Percentiles rank a stretch among this genome's conserved stretches.
Conservation (phyloP, 2,329 filamentous ascomycete species). For the Fusarium siculi region DNA sequence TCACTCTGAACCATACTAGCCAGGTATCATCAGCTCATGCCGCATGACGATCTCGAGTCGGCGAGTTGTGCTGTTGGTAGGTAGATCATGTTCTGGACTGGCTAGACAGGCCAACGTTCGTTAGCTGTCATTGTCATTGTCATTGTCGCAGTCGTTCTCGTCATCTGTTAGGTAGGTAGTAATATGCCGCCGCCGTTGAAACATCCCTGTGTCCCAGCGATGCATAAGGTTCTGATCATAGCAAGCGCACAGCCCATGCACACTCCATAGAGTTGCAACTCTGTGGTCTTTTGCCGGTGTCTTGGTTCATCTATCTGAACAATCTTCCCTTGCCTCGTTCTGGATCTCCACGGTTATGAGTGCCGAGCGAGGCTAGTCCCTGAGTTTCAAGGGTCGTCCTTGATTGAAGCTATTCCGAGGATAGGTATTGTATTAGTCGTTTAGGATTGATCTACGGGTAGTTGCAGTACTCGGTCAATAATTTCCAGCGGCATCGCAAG, state of each 20-base stretch:
- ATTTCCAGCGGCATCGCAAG: neutral
- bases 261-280: conserved; percentile 27
- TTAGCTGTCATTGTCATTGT: neutral
- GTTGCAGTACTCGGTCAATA: neutral
- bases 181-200: conserved; percentile 4
- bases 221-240: conserved; percentile 32
- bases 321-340: neutral
- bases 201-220: conserved; percentile 24
- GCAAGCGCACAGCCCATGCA: conserved; percentile 18
- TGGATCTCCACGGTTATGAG: neutral
- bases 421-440: neutral
- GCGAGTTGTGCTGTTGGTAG: neutral
- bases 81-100: neutral
- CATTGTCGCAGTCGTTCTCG: neutral
- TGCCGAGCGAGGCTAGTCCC: conserved; percentile 8
- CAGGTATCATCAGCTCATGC: conserved; percentile 5
- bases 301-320: conserved; percentile 8
- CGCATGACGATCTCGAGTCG: conserved; percentile 4
- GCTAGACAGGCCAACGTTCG: neutral
- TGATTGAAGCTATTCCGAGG: conserved; percentile 1
- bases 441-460: conserved; percentile 10
- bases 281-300: conserved; percentile 1
- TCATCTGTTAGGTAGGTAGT: neutral
- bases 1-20: conserved; percentile 6
- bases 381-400: conserved; percentile 5